Conservation (phyloP, 2,329 filamentous ascomycete species). For the Hypomyces perniciosus region DNA sequence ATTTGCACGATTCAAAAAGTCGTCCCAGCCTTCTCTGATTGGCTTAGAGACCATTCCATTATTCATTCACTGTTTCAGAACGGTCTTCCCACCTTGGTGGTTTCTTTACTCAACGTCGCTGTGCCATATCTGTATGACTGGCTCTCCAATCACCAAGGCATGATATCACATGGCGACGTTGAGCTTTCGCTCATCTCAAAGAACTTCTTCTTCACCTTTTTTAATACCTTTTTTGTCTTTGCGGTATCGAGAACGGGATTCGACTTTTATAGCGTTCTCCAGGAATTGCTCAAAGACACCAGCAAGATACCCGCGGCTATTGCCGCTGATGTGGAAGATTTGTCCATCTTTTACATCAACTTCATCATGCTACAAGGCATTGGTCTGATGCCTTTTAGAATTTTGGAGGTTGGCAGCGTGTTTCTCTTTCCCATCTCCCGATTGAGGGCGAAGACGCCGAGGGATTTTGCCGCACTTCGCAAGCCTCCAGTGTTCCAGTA, state of each 20-base stretch:
- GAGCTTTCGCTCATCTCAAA: conserved; percentile 94
- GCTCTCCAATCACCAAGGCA: conserved; percentile 84
- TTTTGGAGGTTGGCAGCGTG: conserved; percentile 84
- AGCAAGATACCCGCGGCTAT: conserved; percentile 70
- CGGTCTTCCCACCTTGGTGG: conserved; percentile 75
- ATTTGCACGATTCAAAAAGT: conserved; percentile 72
- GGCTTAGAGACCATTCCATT: conserved; percentile 62
- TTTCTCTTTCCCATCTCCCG: conserved; percentile 74
- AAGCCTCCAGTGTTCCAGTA: conserved; percentile 88
- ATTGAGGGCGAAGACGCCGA: conserved; percentile 75
- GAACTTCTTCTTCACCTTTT: conserved; percentile 99
- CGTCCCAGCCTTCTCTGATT: conserved; percentile 62
- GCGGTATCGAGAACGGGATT: conserved; percentile 80
- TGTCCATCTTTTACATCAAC: conserved; percentile 85
- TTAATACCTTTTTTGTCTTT: conserved; percentile 97
- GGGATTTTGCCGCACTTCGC: conserved; percentile 78
- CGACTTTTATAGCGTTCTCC: conserved; percentile 65
- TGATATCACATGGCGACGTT: conserved; percentile 90
- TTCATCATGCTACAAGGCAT: conserved; percentile 90
- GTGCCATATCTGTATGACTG: conserved; percentile 95
- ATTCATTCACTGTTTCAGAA: conserved; percentile 76
- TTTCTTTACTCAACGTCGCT: conserved; percentile 80
- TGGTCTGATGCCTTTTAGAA: conserved; percentile 87
- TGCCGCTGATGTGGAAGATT: conserved; percentile 64
- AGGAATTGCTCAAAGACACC: conserved; percentile 71